Percentiles rank a stretch among this genome's conserved stretches.
Conservation (phyloP, 176 grass and related monocot species). For the Oryza nivara region DNA sequence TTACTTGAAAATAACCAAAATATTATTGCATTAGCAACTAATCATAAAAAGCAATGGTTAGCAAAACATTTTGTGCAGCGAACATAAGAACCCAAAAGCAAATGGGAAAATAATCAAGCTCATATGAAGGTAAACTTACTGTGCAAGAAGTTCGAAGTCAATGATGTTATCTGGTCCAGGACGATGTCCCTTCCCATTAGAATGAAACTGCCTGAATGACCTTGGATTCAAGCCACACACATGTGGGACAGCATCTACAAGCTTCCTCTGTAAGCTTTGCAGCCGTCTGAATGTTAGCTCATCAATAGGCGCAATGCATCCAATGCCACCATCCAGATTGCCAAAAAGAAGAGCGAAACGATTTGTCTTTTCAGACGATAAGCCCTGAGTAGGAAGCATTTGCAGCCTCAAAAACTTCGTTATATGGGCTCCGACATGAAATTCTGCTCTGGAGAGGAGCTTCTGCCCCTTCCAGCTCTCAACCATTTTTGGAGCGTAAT, state of each 20-base stretch:
- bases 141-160: constrained; percentile 82
- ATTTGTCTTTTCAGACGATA: constrained; percentile 81
- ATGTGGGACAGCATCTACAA: constrained; percentile 79
- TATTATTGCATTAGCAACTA: neutral
- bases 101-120: constrained; percentile 11
- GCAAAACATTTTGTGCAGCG: neutral
- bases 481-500: constrained; percentile 91
- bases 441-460: constrained; percentile 76
- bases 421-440: constrained; percentile 82
- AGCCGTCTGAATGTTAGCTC: constrained; percentile 83
- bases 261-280: constrained; percentile 75
- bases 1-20: neutral
- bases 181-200: constrained; percentile 78
- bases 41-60: neutral
- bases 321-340: constrained; percentile 87
- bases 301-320: constrained; percentile 93
- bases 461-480: constrained; percentile 99
- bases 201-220: constrained; percentile 78
- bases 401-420: constrained; percentile 88
- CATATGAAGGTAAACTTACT: constrained; percentile 60
- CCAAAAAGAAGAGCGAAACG: constrained; percentile 86
- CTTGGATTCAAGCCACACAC: constrained; percentile 81
- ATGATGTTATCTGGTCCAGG: constrained; percentile 93
- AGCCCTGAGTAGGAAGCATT: constrained; percentile 67
- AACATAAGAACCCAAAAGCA: neutral